phyloP scores from a whole-genome alignment of 495 filamentous ascomycete genomes.

The Bombardia bombarda region DNA sequence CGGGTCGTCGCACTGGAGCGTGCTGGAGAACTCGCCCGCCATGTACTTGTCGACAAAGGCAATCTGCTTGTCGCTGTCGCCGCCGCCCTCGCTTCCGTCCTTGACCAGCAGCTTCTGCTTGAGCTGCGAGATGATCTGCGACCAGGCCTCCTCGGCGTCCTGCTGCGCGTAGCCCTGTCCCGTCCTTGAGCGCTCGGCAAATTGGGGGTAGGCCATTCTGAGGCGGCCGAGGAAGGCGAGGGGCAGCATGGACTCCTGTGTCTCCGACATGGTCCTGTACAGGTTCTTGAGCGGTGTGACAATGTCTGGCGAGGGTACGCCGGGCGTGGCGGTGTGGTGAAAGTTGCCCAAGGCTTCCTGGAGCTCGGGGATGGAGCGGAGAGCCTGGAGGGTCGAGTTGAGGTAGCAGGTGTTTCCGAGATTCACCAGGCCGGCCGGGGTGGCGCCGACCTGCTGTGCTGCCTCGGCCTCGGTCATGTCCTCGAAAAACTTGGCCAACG shows the following conservation, averaged over 20 bases:
- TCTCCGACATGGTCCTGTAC: conserved; percentile 89
- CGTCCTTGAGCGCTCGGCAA: conserved; percentile 74
- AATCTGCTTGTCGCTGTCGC: conserved; percentile 30
- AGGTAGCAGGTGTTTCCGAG: conserved; percentile 97
- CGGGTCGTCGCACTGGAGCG: conserved; percentile 75
- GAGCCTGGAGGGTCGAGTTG: conserved; percentile 88
- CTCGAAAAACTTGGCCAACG: conserved; percentile 81
- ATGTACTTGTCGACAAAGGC: conserved; percentile 91
- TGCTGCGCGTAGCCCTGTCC: conserved; percentile 87
- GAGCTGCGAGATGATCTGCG: conserved; percentile 85
- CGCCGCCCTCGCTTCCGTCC: conserved; percentile 20
- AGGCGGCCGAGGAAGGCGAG: conserved; percentile 79
- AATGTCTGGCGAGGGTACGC: conserved; percentile 55
- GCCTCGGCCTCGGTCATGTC: conserved; percentile 97
- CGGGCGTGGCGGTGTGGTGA: conserved; percentile 24
- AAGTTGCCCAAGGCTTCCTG: conserved; percentile 73
- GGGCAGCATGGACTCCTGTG: conserved; percentile 81
- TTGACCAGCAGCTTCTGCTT: conserved; percentile 68
- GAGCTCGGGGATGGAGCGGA: conserved; percentile 85
- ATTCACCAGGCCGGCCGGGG: conserved; percentile 83
- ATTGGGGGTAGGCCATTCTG: conserved; percentile 81
- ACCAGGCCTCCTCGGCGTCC: conserved; percentile 97
- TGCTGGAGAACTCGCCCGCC: conserved; percentile 67
- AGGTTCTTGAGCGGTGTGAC: conserved; percentile 75
- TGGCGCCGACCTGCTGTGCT: conserved; percentile 73